These are phyloP conservation scores for Zygoascus hellenicus DNA, from an alignment of 1,139 yeast species.

Conservation along the genomic window DNA sequence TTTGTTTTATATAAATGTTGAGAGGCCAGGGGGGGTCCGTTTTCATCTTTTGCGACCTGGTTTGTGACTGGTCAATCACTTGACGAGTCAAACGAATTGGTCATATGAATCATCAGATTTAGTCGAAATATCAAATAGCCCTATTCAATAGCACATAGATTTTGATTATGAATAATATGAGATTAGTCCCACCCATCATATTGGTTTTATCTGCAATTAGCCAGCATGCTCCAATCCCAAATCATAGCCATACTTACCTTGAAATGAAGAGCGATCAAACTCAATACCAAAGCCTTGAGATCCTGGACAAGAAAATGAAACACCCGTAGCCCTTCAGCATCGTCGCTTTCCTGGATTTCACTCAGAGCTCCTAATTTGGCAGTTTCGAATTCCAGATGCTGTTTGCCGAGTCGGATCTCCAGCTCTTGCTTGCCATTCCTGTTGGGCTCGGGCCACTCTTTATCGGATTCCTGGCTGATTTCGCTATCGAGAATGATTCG, in stretches of 20 bases:
- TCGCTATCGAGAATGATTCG: conserved; percentile 38
- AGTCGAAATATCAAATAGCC: no score
- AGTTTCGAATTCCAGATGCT: conserved; percentile 38
- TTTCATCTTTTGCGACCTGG: no score
- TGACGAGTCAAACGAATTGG: no score
- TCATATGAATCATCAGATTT: no score
- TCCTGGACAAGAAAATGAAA: conserved; percentile 43
- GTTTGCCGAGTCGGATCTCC: conserved; percentile 38
- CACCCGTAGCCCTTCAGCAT: conserved; percentile 42
- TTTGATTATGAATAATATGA: no score
- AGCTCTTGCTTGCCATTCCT: conserved; percentile 43
- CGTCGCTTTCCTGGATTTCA: conserved; percentile 38
- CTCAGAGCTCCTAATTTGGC: conserved; percentile 39
- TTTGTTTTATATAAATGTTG: no score
- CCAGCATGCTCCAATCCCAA: not conserved
- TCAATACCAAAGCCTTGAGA: conserved; percentile 41
- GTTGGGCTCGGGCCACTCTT: conserved; percentile 39
- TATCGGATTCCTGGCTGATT: conserved; percentile 39
- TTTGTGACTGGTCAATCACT: no score
- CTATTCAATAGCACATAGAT: no score
- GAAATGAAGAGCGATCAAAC: conserved; percentile 41
- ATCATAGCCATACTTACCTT: conserved; percentile 28
- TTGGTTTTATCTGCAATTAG: conserved; percentile 17
- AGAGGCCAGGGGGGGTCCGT: no score
- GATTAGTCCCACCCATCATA: no score